Evolutionary conservation across 352 stramenopile species (phyloP), one percentile per base, ranked within the genome.

Genomic region (Hyaloperonospora brassicae): DNA sequence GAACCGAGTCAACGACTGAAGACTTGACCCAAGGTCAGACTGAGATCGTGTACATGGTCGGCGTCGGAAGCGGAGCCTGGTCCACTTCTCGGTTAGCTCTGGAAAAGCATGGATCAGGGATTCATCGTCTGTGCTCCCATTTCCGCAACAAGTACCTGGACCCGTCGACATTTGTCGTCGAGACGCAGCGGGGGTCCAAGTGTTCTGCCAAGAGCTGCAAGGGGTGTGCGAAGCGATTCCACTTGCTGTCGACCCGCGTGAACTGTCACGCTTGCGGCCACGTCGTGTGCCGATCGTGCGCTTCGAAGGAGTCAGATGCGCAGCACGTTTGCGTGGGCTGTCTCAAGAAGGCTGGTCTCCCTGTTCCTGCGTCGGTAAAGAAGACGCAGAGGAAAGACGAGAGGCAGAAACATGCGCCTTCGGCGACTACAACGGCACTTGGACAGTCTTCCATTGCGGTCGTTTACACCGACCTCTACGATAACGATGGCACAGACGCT

Each of bases 31-130:
- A 62, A 17, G 41, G 50, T 0, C 51, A 52, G 23, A 84, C 73
- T 47, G 78, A 80, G 65, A 75, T 84, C 47, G 60, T 80, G 30
- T 80, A 76, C 52, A 64, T 84, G 45, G 64, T 80, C 8, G 73
- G 70, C 3, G 54, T 72, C n/a, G 61, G 73, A 24, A 36, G 58
- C 45, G 61, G 65, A 5, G 59, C 64, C 5, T 52, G 55, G 13
- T 49, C 60, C 17, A 63, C 62, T 0, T 52, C 58, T 24, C 50
- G 63, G 24, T 39, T 75, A n/a, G 39, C 65, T 0, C 79, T 84
- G 65, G 61, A 80, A 25, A 60, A 60, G 22, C 66, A 79, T 42
- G 68, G 70, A 6, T 58, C 45, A 25, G 65, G 61, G 14, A 45
- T 84, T 4, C 34, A 40, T 0, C 70, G 63, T n/a, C 30, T 84